Conservation (phyloP, 2,329 filamentous ascomycete genomes). For the Daldinia sp. region DNA sequence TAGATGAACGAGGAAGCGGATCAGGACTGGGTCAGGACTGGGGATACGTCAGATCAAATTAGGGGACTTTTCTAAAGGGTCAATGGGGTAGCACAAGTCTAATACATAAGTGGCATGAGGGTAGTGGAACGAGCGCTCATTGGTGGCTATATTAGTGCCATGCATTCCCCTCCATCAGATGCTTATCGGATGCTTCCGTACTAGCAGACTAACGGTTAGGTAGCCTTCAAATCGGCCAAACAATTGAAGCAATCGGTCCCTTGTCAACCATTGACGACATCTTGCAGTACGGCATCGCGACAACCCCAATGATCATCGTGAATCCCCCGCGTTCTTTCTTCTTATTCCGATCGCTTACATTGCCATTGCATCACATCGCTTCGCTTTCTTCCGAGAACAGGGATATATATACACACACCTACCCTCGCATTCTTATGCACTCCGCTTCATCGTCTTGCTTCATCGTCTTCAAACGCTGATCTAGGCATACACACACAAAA, state of each 20-base stretch:
- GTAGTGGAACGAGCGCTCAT: not conserved
- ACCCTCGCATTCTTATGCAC: not conserved
- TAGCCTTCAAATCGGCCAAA: not conserved
- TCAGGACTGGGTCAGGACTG: not conserved
- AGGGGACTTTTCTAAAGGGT: conserved; percentile 7
- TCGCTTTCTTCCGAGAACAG: not conserved
- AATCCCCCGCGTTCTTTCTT: not conserved
- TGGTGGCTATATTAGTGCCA: conserved; percentile 17
- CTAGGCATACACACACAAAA: not conserved
- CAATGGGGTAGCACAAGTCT: conserved; percentile 9
- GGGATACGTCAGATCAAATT: conserved; percentile 22
- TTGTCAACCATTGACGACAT: conserved; percentile 40
- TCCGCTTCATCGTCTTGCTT: no score
- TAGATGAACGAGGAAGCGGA: not conserved
- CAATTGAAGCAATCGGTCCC: not conserved
- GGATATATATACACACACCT: conserved; percentile 4
- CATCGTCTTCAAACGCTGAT: not conserved
- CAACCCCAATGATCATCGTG: conserved; percentile 12
- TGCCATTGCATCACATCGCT: not conserved
- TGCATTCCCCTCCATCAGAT: conserved; percentile 26
- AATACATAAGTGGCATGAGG: not conserved
- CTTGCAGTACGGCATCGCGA: conserved; percentile 23
- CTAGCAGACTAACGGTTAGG: not conserved
- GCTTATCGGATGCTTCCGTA: conserved; percentile 18
- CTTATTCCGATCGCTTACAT: not conserved